Conservation (phyloP, 768 basidiomycete genomes). For the Leccinum rimulosum region DNA sequence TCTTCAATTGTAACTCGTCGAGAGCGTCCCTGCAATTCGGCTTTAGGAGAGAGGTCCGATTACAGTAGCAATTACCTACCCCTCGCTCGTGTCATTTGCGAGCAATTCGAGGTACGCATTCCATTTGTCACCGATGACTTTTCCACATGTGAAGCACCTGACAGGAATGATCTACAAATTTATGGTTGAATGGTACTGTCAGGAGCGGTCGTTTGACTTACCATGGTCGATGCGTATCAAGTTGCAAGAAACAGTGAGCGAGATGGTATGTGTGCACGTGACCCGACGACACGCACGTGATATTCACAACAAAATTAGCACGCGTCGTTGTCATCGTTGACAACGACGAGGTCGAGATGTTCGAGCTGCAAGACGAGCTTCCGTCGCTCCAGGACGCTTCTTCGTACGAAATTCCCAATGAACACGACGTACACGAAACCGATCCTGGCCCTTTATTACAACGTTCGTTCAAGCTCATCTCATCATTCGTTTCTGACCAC, state of each 20-base stretch:
- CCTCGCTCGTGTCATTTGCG: conserved; percentile 80
- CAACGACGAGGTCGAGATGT: conserved; percentile 32
- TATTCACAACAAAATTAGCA: conserved; percentile 1
- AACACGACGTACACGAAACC: conserved; percentile 59
- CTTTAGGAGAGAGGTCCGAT: background rate
- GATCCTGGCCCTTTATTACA: conserved; percentile 57
- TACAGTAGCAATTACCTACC: conserved; percentile 49
- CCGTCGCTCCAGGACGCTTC: conserved; percentile 59
- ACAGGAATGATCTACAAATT: conserved; percentile 85
- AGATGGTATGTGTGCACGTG: conserved; percentile 9
- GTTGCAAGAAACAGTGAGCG: background rate
- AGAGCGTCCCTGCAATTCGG: conserved; percentile 68
- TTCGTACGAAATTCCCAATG: conserved; percentile 64
- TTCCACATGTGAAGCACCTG: conserved; percentile 94
- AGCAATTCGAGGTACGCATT: conserved; percentile 80
- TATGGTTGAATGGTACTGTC: background rate
- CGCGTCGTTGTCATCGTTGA: conserved; percentile 10
- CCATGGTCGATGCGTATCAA: conserved; percentile 20
- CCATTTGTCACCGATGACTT: conserved; percentile 98
- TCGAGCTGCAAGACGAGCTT: conserved; percentile 80
- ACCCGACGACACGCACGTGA: conserved; percentile 28
- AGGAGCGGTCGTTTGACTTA: conserved; percentile 1
- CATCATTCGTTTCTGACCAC: conserved; percentile 6
- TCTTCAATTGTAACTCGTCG: conserved; percentile 82
- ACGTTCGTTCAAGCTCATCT: conserved; percentile 37